Percentiles rank a stretch among this genome's conserved stretches.
These are phyloP conservation scores for Cotoneaster glaucophyllus DNA, from an alignment of 306 rosid genomes.

Conservation along the genomic window DNA sequence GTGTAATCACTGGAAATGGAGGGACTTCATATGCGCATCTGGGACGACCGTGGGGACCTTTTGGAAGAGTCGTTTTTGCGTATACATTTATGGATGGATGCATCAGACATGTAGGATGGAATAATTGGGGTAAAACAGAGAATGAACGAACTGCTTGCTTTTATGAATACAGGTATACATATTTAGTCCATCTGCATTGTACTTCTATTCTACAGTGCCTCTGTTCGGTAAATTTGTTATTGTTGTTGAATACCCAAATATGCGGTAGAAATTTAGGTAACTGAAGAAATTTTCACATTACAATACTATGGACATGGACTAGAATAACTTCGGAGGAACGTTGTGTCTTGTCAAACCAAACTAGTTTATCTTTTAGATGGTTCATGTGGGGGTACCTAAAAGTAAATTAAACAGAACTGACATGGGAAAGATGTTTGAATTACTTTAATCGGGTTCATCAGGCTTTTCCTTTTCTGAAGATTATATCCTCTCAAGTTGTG, in stretches of 20 bases:
- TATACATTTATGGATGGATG: constrained; percentile 69
- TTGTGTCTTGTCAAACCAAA: too few species aligned
- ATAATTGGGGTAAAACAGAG: constrained; percentile 76
- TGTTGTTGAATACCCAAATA: background rate
- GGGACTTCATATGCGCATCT: constrained; percentile 46
- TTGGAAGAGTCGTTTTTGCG: constrained; percentile 82
- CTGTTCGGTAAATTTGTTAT: background rate
- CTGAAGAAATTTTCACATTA: background rate
- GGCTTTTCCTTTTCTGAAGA: background rate
- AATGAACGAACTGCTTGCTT: constrained; percentile 74
- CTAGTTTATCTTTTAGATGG: background rate
- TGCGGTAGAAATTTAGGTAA: background rate
- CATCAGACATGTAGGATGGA: constrained; percentile 65
- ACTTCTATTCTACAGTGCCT: constrained; percentile 2
- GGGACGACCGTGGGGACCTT: constrained; percentile 97
- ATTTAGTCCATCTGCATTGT: constrained; percentile 3
- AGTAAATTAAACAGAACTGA: background rate
- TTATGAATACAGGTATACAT: constrained; percentile 65
- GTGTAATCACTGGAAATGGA: constrained; percentile 74
- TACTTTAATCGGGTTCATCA: background rate
- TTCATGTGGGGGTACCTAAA: background rate
- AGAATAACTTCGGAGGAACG: too few species aligned
- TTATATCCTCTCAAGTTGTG: background rate
- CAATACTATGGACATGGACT: background rate
- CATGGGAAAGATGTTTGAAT: background rate